Evolutionary conservation across 2,329 filamentous ascomycete species (phyloP).

Genomic region (Calonectria pseudoreteaudii): DNA sequence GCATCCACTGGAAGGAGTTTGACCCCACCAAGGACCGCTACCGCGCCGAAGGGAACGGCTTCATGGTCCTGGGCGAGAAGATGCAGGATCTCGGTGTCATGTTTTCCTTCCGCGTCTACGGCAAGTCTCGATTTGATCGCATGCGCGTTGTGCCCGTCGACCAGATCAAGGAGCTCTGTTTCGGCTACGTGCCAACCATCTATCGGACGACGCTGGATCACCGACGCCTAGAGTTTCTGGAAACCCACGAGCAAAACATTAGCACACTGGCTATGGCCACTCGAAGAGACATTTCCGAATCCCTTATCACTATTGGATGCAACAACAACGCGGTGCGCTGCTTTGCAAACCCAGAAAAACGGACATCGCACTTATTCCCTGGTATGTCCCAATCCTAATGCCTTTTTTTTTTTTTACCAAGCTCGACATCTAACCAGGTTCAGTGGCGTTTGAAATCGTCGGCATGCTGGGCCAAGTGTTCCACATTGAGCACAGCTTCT

Average conservation of each 20-base stretch:
- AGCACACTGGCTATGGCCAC: conserved; percentile 61
- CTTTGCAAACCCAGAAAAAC: conserved; percentile 52
- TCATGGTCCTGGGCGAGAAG: conserved; percentile 60
- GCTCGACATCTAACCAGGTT: conserved; percentile 20
- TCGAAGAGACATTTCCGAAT: conserved; percentile 62
- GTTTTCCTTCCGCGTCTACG: conserved; percentile 65
- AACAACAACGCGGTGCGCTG: conserved; percentile 63
- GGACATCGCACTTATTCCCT: conserved; percentile 63
- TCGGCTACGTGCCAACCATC: conserved; percentile 67
- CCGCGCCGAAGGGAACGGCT: conserved; percentile 68
- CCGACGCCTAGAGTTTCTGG: conserved; percentile 52
- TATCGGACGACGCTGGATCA: conserved; percentile 56
- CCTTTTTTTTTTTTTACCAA: background rate
- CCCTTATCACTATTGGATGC: conserved; percentile 65
- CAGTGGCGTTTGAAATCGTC: conserved; percentile 68
- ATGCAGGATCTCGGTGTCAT: conserved; percentile 64
- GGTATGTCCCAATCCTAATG: conserved; percentile 47
- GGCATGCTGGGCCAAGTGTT: conserved; percentile 67
- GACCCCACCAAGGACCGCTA: conserved; percentile 63
- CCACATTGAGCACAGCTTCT: conserved; percentile 62
- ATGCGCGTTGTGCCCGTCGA: conserved; percentile 66
- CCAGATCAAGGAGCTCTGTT: conserved; percentile 66
- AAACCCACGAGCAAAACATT: conserved; percentile 56
- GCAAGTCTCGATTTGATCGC: conserved; percentile 59
- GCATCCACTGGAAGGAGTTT: conserved; percentile 71